A percentile compares a stretch with the other conserved stretches of the same genome.
Evolutionary conservation across 495 filamentous ascomycete species (phyloP).

Genomic region (Evernia prunastri): DNA sequence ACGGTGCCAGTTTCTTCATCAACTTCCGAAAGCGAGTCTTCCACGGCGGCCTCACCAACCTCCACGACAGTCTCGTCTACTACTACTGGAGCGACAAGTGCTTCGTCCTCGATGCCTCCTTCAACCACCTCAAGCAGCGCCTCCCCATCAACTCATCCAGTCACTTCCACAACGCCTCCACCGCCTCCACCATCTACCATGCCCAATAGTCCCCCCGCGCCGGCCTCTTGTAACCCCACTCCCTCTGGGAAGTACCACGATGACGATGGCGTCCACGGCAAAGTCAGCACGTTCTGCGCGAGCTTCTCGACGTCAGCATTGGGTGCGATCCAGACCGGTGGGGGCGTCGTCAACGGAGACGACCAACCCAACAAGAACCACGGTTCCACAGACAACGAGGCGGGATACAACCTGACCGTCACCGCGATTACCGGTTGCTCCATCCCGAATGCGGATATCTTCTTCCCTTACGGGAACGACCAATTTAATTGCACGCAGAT

Average conservation of each 20-base stretch:
- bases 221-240: background rate
- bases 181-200: background rate
- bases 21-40: no score
- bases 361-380: background rate
- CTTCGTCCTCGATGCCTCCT: no score
- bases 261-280: background rate
- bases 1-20: no score
- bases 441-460: background rate
- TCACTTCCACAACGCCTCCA: background rate
- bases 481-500: background rate
- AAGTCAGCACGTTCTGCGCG: background rate
- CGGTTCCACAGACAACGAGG: background rate
- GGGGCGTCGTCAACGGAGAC: no score
- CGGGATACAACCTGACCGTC: background rate
- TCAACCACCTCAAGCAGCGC: no score
- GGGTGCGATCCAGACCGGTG: no score
- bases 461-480: background rate
- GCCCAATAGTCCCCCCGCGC: background rate
- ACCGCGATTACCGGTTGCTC: background rate
- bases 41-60: no score
- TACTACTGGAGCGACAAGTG: no score
- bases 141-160: background rate
- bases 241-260: background rate
- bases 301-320: no score
- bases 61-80: no score